Evolutionary conservation across 805 yeast species (phyloP), one percentile per base, ranked within the genome.

Genomic region (Candida mattraensis): DNA sequence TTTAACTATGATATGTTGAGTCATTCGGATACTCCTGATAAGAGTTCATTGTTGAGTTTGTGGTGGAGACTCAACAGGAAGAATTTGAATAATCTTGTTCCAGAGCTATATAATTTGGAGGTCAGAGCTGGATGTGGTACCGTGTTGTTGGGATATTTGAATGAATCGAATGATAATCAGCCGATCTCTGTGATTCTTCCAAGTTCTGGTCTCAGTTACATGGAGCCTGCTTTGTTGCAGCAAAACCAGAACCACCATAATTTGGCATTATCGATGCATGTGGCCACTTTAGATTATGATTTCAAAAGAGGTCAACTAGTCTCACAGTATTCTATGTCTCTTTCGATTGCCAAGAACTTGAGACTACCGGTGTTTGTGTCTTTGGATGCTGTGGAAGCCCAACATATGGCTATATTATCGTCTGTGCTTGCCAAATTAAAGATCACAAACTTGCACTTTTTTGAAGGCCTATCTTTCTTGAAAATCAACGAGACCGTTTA

Each of bases 101-200:
- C 94, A 18, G 67, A 68, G 35, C 61, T 82, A 48, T 68, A 77
- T 54, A 65, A 73, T 45, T 60, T 82, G 39, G 87, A 88, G 54
- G 75, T 86, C 38, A 78, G 95, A 58, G 67, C 83, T 2, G 97
- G 96, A 51, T 93, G 96, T 20, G 86, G 91, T 29, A 72, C 78
- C 44, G 75, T 85, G 18, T 72, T 91, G 29, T 66, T 85, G 33
- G 97, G 96, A 24, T 89, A 80, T 63, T 60, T 76, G 40, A 50
- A 50, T 29, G 51, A 56, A 26, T 35, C 51, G 16, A 30, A 39
- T 1, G 43, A 44, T 22, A 23, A 36, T n/a, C 45, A 47, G 18
- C 46, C 49, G 10, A 38, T 48, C 23, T 50, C 62, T 8, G 68
- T 80, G 43, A 34, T 89, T 24, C 70, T 81, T 30, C 81, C 89